Conservation (phyloP, 176 grass and related monocot species). For the Cenchrus purpureus region DNA sequence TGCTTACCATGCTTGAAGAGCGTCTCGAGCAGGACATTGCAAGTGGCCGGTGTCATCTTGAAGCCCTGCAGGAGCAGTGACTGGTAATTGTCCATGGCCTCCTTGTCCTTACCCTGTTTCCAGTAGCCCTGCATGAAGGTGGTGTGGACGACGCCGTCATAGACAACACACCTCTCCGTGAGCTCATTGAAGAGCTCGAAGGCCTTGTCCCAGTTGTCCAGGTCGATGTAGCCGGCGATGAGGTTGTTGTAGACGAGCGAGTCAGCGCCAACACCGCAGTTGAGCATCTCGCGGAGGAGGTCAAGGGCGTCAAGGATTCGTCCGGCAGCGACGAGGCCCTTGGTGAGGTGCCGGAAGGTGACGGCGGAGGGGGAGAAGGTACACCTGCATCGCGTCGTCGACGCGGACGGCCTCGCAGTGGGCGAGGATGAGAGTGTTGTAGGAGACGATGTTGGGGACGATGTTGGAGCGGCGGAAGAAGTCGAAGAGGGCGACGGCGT, state of each 20-base stretch:
- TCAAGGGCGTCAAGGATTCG: slow-evolving; percentile 50
- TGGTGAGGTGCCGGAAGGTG: slow-evolving; percentile 58
- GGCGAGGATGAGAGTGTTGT: slow-evolving; percentile 58
- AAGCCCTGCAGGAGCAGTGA: slow-evolving; percentile 57
- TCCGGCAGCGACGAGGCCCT: slow-evolving; percentile 50
- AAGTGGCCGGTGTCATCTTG: slow-evolving; percentile 66
- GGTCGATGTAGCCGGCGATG: slow-evolving; percentile 55
- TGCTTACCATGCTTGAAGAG: slow-evolving; percentile 58
- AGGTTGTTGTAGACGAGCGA: slow-evolving; percentile 66
- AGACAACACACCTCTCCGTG: slow-evolving; percentile 57
- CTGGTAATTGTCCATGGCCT: slow-evolving; percentile 63
- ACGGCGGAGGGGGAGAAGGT: slow-evolving; percentile 52
- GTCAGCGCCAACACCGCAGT: slow-evolving; percentile 43
- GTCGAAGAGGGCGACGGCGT: slow-evolving; percentile 42
- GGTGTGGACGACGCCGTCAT: slow-evolving; percentile 55
- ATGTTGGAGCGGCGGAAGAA: slow-evolving; percentile 54
- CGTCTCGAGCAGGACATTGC: slow-evolving; percentile 54
- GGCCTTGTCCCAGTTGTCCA: slow-evolving; percentile 51
- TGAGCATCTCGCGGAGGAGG: slow-evolving; percentile 63
- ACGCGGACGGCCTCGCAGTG: slow-evolving; percentile 42
- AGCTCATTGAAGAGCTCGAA: slow-evolving; percentile 64
- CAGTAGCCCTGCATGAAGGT: slow-evolving; percentile 69
- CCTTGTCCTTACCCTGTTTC: slow-evolving; percentile 59
- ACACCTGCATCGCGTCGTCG: slow-evolving; percentile 48
- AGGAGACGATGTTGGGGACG: slow-evolving; percentile 66